These are phyloP conservation scores for Nitzschia palea DNA, from an alignment of 108 stramenopile genomes.

Conservation along the genomic window DNA sequence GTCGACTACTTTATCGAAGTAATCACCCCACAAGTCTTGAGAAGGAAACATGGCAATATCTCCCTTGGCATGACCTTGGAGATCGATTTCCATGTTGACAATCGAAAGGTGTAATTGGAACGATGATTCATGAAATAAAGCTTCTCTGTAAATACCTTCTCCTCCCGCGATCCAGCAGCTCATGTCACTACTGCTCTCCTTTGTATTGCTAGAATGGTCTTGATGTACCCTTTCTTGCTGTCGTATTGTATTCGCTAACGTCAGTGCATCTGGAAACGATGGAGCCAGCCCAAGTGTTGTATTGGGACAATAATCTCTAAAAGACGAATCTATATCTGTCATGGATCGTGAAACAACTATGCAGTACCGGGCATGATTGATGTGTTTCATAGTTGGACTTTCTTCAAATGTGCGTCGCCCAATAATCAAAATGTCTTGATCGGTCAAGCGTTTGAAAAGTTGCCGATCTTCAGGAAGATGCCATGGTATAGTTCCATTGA, in stretches of 20 bases:
- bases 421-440: conserved; percentile 58
- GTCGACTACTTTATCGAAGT: neutral
- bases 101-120: conserved; percentile 58
- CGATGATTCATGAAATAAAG: conserved; percentile 49
- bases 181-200: neutral
- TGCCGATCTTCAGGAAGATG: conserved; percentile 56
- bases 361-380: conserved; percentile 60
- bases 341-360: conserved; percentile 64
- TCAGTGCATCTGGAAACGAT: conserved; percentile 70
- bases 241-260: conserved; percentile 41
- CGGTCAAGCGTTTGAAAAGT: conserved; percentile 57
- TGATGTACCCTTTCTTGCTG: neutral
- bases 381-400: conserved; percentile 39
- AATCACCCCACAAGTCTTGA: neutral
- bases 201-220: neutral
- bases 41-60: conserved; percentile 12
- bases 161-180: conserved; percentile 82
- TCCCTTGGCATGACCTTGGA: neutral
- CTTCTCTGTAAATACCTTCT: conserved; percentile 66
- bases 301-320: neutral
- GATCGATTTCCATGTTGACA: conserved; percentile 39
- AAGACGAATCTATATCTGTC: neutral
- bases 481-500: conserved; percentile 79
- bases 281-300: conserved; percentile 37
- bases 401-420: conserved; percentile 70